These are phyloP conservation scores for Petasospora fabianii DNA, from an alignment of 1,139 yeast genomes.

Conservation along the genomic window DNA sequence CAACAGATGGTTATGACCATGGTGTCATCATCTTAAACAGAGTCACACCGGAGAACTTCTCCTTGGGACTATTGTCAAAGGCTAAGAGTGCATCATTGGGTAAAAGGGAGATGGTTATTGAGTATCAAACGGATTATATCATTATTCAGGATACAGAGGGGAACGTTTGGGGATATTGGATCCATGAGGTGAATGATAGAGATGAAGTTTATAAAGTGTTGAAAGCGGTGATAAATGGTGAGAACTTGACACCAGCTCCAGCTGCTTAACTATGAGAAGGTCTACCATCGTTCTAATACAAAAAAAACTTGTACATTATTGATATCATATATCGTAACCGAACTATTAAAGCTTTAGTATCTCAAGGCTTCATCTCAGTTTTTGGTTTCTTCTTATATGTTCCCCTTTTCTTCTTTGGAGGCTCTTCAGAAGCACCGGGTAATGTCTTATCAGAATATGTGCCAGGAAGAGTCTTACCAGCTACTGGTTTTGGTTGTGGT, in stretches of 20 bases:
- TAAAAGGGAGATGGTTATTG: conserved; percentile 64
- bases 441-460: conserved; percentile 26
- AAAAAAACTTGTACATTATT: too few species aligned
- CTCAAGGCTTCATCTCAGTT: too few species aligned
- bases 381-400: conserved; percentile 29
- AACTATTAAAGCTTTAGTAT: neutral
- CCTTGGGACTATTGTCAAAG: conserved; percentile 72
- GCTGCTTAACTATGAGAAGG: too few species aligned
- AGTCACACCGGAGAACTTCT: conserved; percentile 69
- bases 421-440: conserved; percentile 22
- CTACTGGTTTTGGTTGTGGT: conserved; percentile 24
- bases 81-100: conserved; percentile 36
- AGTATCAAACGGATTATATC: conserved; percentile 73
- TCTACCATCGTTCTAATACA: too few species aligned
- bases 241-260: conserved; percentile 4
- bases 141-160: conserved; percentile 75
- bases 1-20: conserved; percentile 53
- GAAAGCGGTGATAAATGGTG: conserved; percentile 45
- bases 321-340: too few species aligned
- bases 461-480: conserved; percentile 26
- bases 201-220: conserved; percentile 55
- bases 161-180: conserved; percentile 86
- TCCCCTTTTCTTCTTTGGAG: conserved; percentile 29
- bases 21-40: conserved; percentile 80
- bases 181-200: conserved; percentile 75